phyloP scores from a whole-genome alignment of 805 yeast genomes.

The Yamadazyma tumulicola region DNA sequence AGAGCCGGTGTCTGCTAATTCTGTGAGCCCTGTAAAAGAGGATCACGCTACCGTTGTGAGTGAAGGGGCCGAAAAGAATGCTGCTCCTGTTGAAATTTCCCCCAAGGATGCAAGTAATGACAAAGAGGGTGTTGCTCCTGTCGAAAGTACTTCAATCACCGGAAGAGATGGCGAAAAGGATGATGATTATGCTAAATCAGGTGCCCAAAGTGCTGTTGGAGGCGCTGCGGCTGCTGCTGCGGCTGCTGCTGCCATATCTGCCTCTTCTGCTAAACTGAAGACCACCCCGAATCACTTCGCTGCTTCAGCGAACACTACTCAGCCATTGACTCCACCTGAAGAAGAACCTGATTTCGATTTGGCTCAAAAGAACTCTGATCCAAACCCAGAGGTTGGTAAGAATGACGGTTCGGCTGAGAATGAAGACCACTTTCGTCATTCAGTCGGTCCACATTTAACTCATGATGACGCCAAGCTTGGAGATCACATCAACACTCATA shows the following conservation, averaged over 20 bases:
- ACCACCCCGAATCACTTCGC: not conserved
- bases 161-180: not conserved
- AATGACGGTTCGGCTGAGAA: not conserved
- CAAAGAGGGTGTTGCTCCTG: not conserved
- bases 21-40: not conserved
- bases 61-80: no score
- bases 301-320: conserved; percentile 7
- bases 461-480: no score
- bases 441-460: no score
- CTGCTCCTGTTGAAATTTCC: no score
- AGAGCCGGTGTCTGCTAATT: conserved; percentile 1
- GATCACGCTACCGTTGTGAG: no score
- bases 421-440: no score
- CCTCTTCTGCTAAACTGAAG: not conserved
- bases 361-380: not conserved
- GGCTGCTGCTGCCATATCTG: conserved; percentile 6
- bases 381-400: not conserved
- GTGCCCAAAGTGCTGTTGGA: conserved; percentile 5
- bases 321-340: conserved; percentile 5
- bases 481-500: not conserved
- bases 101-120: not conserved
- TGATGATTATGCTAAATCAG: no score
- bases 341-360: not conserved
- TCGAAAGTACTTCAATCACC: not conserved
- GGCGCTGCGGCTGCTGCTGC: conserved; percentile 6